Conservation (phyloP, 2,329 filamentous ascomycete species). For the Aspergillus neoniger region DNA sequence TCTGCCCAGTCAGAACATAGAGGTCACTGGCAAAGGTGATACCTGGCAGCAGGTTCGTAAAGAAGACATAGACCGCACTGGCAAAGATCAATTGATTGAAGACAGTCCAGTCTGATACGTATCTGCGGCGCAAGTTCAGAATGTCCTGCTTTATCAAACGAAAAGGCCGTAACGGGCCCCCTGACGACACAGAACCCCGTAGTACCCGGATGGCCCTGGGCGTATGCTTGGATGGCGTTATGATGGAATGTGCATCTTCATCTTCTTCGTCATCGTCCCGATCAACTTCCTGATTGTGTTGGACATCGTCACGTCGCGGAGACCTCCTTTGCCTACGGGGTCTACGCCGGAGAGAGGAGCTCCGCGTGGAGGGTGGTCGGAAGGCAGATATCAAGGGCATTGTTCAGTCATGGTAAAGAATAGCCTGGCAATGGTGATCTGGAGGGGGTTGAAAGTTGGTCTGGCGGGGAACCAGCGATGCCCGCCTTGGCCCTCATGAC, state of each 20-base stretch:
- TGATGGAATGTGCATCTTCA: conserved; percentile 39
- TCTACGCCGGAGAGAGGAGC: conserved; percentile 28
- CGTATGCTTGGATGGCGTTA: conserved; percentile 42
- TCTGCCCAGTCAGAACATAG: conserved; percentile 62
- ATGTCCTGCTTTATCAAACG: conserved; percentile 56
- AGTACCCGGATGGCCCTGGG: conserved; percentile 34
- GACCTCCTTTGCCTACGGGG: conserved; percentile 25
- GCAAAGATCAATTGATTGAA: conserved; percentile 67
- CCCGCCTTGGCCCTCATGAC: conserved; percentile 11
- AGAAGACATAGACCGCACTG: conserved; percentile 66
- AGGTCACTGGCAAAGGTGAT: conserved; percentile 69
- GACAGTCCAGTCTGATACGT: conserved; percentile 56
- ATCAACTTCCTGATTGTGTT: conserved; percentile 4
- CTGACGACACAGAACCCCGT: conserved; percentile 34
- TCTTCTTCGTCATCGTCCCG: conserved; percentile 16
- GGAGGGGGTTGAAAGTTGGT: background rate
- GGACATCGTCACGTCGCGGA: conserved; percentile 6
- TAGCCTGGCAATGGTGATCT: background rate
- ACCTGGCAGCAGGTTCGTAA: conserved; percentile 66
- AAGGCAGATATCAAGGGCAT: conserved; percentile 40
- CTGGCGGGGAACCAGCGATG: conserved; percentile 6
- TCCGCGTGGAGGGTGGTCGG: conserved; percentile 34
- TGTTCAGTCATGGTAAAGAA: background rate
- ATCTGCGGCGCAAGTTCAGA: conserved; percentile 50
- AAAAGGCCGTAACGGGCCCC: conserved; percentile 54